Conservation (phyloP, 495 filamentous ascomycete species). For the Penicillium roqueforti region DNA sequence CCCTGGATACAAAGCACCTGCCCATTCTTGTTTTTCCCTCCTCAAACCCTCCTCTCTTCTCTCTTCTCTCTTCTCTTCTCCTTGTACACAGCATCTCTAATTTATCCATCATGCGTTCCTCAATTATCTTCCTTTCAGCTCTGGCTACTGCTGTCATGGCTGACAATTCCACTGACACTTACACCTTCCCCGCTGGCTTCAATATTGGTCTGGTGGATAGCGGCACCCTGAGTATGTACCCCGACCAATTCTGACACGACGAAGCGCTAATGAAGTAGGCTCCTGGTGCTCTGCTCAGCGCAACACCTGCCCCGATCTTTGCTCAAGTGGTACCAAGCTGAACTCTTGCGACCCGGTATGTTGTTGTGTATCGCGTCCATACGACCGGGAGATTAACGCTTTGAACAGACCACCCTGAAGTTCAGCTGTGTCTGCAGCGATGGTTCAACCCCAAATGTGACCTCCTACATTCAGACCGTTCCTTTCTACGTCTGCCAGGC, state of each 20-base stretch:
- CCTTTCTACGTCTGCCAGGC: constrained; percentile 55
- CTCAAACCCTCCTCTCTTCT: constrained; percentile 19
- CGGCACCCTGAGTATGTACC: constrained; percentile 27
- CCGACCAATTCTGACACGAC: not conserved
- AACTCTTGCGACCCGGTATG: constrained; percentile 46
- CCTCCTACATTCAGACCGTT: constrained; percentile 49
- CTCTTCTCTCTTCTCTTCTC: constrained; percentile 18
- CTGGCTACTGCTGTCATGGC: constrained; percentile 29
- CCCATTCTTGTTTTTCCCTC: constrained; percentile 20
- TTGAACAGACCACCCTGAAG: constrained; percentile 41
- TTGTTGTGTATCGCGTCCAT: constrained; percentile 1
- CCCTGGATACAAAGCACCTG: constrained; percentile 4
- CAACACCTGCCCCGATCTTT: constrained; percentile 46
- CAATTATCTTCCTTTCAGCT: constrained; percentile 32
- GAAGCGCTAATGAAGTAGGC: constrained; percentile 24
- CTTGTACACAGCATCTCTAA: constrained; percentile 9
- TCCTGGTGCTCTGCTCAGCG: constrained; percentile 45
- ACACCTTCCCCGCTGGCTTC: constrained; percentile 39
- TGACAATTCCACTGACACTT: constrained; percentile 25
- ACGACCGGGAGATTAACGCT: not conserved
- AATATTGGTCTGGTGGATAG: constrained; percentile 31
- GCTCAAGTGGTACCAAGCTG: constrained; percentile 34
- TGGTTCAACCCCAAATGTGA: constrained; percentile 49
- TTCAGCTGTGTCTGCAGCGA: constrained; percentile 54
- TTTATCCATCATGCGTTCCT: constrained; percentile 30